A percentile compares a stretch with the other conserved stretches of the same genome.
phyloP scores from a whole-genome alignment of 164 flowering plant genomes.

The Magnolia kwangsiensis region DNA sequence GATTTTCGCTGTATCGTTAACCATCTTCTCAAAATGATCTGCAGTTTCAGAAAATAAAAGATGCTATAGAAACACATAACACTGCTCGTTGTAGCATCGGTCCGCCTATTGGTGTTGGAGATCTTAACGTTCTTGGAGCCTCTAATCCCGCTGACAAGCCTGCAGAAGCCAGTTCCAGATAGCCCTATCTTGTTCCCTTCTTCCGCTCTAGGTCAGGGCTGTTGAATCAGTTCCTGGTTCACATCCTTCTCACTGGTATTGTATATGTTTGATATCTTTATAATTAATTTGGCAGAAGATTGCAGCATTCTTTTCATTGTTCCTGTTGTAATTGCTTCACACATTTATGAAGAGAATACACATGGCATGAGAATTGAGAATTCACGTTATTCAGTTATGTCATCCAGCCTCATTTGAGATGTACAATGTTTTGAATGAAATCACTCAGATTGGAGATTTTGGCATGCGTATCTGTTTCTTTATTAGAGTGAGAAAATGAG shows the following conservation, averaged over 20 bases:
- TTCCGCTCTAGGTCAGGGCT: background rate
- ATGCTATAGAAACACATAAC: slow-evolving; percentile 70
- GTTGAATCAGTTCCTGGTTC: background rate
- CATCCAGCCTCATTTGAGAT: background rate
- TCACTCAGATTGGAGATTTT: background rate
- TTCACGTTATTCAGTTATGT: background rate
- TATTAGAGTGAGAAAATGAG: too few species aligned
- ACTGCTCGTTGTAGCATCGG: slow-evolving; percentile 78
- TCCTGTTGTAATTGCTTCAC: background rate
- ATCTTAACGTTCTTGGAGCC: slow-evolving; percentile 41
- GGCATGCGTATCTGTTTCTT: background rate
- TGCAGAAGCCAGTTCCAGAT: slow-evolving; percentile 37
- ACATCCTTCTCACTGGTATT: background rate
- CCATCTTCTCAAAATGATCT: slow-evolving; percentile 5
- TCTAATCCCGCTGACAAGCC: slow-evolving; percentile 37
- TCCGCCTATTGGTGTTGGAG: slow-evolving; percentile 66
- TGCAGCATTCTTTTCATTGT: slow-evolving; percentile 1
- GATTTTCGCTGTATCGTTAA: background rate
- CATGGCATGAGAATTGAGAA: background rate
- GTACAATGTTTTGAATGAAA: background rate
- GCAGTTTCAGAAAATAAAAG: slow-evolving; percentile 96
- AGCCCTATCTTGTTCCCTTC: slow-evolving; percentile 6
- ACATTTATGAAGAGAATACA: background rate
- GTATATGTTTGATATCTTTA: slow-evolving; percentile 1
- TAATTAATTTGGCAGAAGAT: background rate